These are phyloP conservation scores for Pseudogymnoascus sp. DNA, from an alignment of 2,329 filamentous ascomycete genomes.

Conservation along the genomic window DNA sequence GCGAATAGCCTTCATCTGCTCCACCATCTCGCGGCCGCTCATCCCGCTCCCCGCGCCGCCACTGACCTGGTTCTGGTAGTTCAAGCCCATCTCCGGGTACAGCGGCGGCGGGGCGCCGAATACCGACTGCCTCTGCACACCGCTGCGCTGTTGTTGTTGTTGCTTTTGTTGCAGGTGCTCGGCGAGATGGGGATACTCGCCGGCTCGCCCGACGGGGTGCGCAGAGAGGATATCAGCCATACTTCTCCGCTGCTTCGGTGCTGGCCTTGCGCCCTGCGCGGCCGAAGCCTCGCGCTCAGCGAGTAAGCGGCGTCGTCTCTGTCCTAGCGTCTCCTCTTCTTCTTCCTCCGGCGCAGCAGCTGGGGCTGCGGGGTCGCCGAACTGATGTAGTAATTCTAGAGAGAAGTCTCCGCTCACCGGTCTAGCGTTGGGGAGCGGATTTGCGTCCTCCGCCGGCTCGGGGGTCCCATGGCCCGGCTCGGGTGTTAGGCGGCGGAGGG, in stretches of 20 bases:
- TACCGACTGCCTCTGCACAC: neutral
- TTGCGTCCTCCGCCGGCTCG: neutral
- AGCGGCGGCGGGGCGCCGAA: neutral
- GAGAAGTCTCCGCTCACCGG: constrained; percentile 61
- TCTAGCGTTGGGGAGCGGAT: constrained; percentile 25
- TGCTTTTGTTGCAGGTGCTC: neutral
- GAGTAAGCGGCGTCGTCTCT: constrained; percentile 66
- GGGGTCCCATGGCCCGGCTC: constrained; percentile 33
- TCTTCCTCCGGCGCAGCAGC: constrained; percentile 24
- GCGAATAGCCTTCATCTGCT: constrained; percentile 15
- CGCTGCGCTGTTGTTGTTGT: neutral
- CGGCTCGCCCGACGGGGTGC: constrained; percentile 34
- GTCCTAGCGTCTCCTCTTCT: constrained; percentile 71
- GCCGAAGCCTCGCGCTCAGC: constrained; percentile 47
- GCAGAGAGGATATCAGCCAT: constrained; percentile 39
- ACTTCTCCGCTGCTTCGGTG: constrained; percentile 32
- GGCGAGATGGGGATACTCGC: neutral
- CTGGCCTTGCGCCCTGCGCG: constrained; percentile 15
- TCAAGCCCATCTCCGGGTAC: neutral
- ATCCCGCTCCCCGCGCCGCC: neutral
- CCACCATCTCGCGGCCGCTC: constrained; percentile 18
- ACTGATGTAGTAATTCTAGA: constrained; percentile 57
- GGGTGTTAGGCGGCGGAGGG: constrained; percentile 26
- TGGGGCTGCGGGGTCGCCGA: constrained; percentile 39
- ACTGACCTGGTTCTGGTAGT: neutral